Evolutionary conservation across 768 basidiomycete genomes (phyloP), one percentile per base, ranked within the genome.

Genomic region (Agrocybe chaxingu): DNA sequence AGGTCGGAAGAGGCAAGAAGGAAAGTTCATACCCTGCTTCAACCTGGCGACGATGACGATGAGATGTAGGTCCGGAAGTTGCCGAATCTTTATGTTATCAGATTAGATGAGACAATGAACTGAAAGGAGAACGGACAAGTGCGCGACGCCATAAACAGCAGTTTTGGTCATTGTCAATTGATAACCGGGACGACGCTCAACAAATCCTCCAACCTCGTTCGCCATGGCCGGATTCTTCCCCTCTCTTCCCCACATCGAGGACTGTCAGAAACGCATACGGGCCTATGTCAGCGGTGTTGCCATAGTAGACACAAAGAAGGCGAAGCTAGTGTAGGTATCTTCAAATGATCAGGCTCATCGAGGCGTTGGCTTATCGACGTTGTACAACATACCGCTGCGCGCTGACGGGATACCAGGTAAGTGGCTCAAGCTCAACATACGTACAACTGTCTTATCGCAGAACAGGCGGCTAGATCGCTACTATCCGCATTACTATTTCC

Each of bases 401-500:
- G 5, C 5, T 24, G 24, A 24, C 24, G 24, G 24, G 5, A 16
- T 37, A 37, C 19, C n/a, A 13, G 12, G 13, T 11, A 33, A 13
- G 12, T 11, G 10, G 33, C 46, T 41, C 41, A 35, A 33, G 31
- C 38, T 41, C 42, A 7, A 45, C 16, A 42, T 32, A n/a, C n/a
- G 31, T 3, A 36, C 32, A 18, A 37, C 12, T 30, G 36, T 10
- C 8, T 35, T n/a, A 41, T 31, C 19, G 10, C 9, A 8, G 8
- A 39, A 9, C 45, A 59, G 85, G 12, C 86, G 84, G 84, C 71
- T 82, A 44, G 69, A 74, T 37, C 66, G 68, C 13, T 70, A 65
- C 53, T 85, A 78, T 61, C 84, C 85, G 1, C 53, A 52, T 3
- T 84, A 84, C 54, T 85, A 72, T 60, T 85, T 86, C 60, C 65